Evolutionary conservation across 768 basidiomycete genomes (phyloP), one percentile per base, ranked within the genome.

Genomic region (Lactarius sanguifluus): DNA sequence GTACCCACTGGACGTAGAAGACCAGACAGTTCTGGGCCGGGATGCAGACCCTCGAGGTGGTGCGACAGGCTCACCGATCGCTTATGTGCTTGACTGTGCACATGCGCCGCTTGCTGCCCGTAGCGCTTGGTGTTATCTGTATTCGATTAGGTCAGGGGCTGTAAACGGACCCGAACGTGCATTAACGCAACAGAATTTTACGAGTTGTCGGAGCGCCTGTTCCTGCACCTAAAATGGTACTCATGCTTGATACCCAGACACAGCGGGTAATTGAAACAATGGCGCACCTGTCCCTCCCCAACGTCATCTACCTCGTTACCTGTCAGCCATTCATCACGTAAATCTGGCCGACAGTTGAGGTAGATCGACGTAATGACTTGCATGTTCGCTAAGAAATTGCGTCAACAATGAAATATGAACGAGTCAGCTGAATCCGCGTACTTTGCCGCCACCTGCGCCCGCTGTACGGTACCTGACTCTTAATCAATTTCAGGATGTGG

Each of bases 341-440:
- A 82, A 74, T 98, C 96, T 9, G 97, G 97, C 61, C 97, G 85
- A 75, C 96, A 98, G 73, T 98, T 97, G 65, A 98, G 81, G 76
- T 99, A 99, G 70, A 99, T 98, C 20, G 96, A 88, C 10, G 97
- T 99, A 71, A 99, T 98, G 64, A 98, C 92, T 78, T 99, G 98
- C 97, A 99, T 99, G 76, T 98, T 99, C 25, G 94, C 96, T 98
- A 73, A 16, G 41, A 28, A 62, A 59, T 59, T 34, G 58, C 57
- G 47, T 63, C 56, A 67, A 38, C 41, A 45, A 40, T 55, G 41
- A 38, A 4, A n/a, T 47, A 30, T 43, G 61, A 25, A 25, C 23
- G 64, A 50, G 61, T 64, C 61, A 57, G 58, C 34, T 59, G 54
- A 25, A 38, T 45, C 57, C 52, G 20, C 85, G 72, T 77, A 97